phyloP scores from a whole-genome alignment of 768 basidiomycete genomes.

The Russula dissimulans region DNA sequence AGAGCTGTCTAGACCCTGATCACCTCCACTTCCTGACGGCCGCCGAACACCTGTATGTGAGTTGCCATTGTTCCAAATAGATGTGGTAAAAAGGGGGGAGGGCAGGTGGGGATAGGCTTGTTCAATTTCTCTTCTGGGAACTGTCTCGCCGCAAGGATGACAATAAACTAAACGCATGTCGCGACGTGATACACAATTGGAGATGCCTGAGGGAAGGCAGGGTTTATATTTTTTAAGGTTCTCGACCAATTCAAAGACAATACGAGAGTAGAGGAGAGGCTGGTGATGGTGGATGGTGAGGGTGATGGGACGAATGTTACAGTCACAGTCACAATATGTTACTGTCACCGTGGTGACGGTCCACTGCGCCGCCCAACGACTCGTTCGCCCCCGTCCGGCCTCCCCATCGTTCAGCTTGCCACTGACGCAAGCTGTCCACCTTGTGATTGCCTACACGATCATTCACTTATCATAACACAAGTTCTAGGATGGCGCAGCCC shows the following conservation, averaged over 20 bases:
- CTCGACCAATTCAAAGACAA: too few relatives aligned
- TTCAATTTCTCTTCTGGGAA: slow-evolving; percentile 2
- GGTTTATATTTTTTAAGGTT: too few relatives aligned
- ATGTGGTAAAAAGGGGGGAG: background rate
- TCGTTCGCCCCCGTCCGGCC: background rate
- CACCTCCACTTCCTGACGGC: slow-evolving; percentile 8
- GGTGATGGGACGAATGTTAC: background rate
- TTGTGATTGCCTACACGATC: background rate
- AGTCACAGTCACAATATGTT: background rate
- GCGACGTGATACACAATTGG: background rate
- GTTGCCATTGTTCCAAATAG: slow-evolving; percentile 6
- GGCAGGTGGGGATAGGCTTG: background rate
- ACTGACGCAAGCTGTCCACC: background rate
- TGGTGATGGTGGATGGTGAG: background rate
- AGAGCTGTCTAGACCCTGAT: background rate
- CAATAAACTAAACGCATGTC: background rate
- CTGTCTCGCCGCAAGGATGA: background rate
- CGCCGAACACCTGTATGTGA: slow-evolving; percentile 1
- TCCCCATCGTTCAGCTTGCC: slow-evolving; percentile 7
- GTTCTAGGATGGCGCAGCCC: slow-evolving; percentile 17
- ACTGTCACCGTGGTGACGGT: background rate
- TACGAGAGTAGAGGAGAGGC: too few relatives aligned
- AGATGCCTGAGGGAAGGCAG: background rate
- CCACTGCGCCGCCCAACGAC: background rate
- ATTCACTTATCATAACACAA: background rate